phyloP scores from a whole-genome alignment of 139 green algal species.

The Eudorina sp. region DNA sequence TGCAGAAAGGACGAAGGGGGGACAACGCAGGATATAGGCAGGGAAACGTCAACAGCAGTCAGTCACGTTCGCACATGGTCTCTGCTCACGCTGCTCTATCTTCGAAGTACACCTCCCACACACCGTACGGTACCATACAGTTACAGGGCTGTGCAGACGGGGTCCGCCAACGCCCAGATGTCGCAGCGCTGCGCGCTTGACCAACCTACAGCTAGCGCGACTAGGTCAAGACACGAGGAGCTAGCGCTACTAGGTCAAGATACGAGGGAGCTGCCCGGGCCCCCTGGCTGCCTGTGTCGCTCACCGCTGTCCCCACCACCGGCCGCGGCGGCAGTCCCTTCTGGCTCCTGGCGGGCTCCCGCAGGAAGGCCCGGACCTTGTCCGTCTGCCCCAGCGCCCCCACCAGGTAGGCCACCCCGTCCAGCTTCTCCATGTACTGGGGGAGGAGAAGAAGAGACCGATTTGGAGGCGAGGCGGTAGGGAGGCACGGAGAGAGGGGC shows the following conservation, averaged over 20 bases:
- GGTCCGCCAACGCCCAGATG: too few species aligned
- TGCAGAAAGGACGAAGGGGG: too few species aligned
- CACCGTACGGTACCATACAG: neutral
- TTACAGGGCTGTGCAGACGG: too few species aligned
- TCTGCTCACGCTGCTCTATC: too few species aligned
- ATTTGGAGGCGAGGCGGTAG: too few species aligned
- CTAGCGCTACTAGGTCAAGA: neutral
- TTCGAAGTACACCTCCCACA: neutral
- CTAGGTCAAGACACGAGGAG: neutral
- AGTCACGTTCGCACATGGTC: too few species aligned
- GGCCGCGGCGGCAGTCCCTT: slow-evolving; percentile 67
- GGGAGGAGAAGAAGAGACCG: too few species aligned
- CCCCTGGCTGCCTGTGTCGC: neutral
- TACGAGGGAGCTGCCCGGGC: neutral
- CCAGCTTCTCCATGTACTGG: slow-evolving; percentile 75
- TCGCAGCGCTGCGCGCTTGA: neutral
- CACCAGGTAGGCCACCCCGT: slow-evolving; percentile 57
- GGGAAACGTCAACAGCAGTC: too few species aligned
- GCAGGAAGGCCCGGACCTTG: slow-evolving; percentile 62
- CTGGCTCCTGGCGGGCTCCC: slow-evolving; percentile 50
- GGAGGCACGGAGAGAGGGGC: too few species aligned
- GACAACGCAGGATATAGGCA: too few species aligned
- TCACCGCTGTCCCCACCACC: slow-evolving; percentile 71
- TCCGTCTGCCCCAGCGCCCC: slow-evolving; percentile 67
- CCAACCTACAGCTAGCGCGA: neutral